phyloP scores from a whole-genome alignment of 2,329 filamentous ascomycete species.

The Colletotrichum karsti region DNA sequence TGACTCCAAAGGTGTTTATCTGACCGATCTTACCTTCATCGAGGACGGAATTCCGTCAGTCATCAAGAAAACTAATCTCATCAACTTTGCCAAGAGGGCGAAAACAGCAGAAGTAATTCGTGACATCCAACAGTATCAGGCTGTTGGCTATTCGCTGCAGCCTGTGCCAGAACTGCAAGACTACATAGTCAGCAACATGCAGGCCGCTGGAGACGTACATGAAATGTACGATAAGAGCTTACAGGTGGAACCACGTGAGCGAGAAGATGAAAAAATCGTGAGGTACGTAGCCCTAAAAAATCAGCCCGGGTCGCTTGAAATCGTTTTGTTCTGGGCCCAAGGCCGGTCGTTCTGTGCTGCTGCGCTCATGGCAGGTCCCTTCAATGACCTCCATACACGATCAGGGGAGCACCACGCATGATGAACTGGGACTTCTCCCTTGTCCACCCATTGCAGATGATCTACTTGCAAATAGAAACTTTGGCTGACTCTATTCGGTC shows the following conservation, averaged over 20 bases:
- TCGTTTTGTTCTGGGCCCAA: conserved; percentile 31
- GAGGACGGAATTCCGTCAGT: conserved; percentile 97
- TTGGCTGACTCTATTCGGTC: conserved; percentile 31
- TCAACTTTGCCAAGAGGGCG: conserved; percentile 98
- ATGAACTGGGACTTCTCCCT: too few relatives aligned
- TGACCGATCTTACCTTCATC: conserved; percentile 98
- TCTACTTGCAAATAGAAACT: background rate
- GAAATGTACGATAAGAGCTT: conserved; percentile 99
- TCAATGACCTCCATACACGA: too few relatives aligned
- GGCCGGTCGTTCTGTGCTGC: background rate
- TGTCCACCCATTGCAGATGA: background rate
- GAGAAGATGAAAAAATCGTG: conserved; percentile 99
- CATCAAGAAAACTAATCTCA: conserved; percentile 94
- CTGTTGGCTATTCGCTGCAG: conserved; percentile 92
- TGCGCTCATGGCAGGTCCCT: too few relatives aligned
- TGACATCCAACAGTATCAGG: conserved; percentile 98
- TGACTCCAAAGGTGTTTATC: conserved; percentile 79
- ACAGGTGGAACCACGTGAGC: conserved; percentile 90
- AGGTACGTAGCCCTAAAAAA: conserved; percentile 70
- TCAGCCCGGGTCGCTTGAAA: conserved; percentile 34
- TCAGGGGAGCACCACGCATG: too few relatives aligned
- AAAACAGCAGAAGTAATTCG: conserved; percentile 99
- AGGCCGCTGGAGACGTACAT: conserved; percentile 93
- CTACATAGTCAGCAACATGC: conserved; percentile 96
- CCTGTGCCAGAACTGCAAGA: conserved; percentile 92